Evolutionary conservation across 2,329 filamentous ascomycete genomes (phyloP).

Genomic region (Phialophora expanda): DNA sequence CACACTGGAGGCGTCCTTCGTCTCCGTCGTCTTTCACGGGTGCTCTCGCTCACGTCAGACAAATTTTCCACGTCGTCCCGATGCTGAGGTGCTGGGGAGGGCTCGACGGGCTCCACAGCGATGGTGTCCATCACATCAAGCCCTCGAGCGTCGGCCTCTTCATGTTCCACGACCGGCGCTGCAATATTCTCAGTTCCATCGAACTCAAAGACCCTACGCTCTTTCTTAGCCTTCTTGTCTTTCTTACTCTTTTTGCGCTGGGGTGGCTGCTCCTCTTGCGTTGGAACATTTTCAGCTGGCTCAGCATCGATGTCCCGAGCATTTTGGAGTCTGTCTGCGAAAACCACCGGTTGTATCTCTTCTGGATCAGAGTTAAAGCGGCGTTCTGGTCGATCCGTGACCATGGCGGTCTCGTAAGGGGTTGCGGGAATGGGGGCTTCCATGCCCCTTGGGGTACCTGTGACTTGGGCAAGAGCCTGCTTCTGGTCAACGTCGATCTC

Average conservation of each 20-base stretch:
- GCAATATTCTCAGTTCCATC: constrained; percentile 20
- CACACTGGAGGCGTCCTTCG: constrained; percentile 36
- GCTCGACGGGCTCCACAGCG: not conserved
- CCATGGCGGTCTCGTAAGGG: no score
- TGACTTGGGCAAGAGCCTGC: not conserved
- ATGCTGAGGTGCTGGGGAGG: not conserved
- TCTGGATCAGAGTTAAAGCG: no score
- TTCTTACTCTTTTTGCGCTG: constrained; percentile 35
- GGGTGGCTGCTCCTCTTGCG: not conserved
- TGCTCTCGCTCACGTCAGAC: constrained; percentile 38
- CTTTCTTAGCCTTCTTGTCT: constrained; percentile 28
- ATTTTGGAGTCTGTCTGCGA: not conserved
- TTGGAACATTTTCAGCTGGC: not conserved
- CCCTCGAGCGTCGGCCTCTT: constrained; percentile 2
- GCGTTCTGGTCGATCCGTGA: no score
- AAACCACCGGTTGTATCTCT: not conserved
- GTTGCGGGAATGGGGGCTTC: no score
- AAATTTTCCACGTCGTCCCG: constrained; percentile 20
- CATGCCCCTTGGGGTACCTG: no score
- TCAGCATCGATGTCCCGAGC: not conserved
- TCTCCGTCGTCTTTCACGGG: constrained; percentile 37
- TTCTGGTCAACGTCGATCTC: not conserved
- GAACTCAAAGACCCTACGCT: constrained; percentile 25
- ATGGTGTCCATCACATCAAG: constrained; percentile 8
- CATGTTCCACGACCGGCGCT: constrained; percentile 3